These are phyloP conservation scores for Saitozyma sp. DNA, from an alignment of 768 basidiomycete species.

Conservation along the genomic window DNA sequence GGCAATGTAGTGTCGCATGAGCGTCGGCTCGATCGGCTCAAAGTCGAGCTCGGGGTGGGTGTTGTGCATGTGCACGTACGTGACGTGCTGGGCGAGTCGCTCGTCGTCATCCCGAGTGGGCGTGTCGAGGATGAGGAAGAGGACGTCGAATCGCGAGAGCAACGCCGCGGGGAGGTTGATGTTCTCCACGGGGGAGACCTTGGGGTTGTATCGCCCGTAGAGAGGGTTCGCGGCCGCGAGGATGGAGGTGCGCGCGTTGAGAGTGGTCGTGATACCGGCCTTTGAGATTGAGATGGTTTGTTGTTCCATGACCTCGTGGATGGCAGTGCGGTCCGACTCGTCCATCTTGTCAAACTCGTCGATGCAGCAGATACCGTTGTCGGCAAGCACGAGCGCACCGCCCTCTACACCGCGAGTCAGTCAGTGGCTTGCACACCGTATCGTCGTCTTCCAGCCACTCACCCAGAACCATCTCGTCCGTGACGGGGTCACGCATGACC, in stretches of 20 bases:
- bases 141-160: conserved; percentile 89
- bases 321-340: conserved; percentile 93
- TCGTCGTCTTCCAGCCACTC: conserved; percentile 48
- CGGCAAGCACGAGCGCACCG: conserved; percentile 95
- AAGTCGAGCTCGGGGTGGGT: conserved; percentile 72
- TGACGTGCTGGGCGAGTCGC: conserved; percentile 92
- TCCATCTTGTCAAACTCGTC: conserved; percentile 99
- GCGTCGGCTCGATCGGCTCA: conserved; percentile 77
- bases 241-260: conserved; percentile 96
- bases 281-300: conserved; percentile 99
- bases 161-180: conserved; percentile 98
- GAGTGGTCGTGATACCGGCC: conserved; percentile 96
- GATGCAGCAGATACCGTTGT: conserved; percentile 99
- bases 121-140: conserved; percentile 96
- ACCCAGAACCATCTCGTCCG: conserved; percentile 99
- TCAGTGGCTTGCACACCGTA: conserved; percentile 47
- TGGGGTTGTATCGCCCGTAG: conserved; percentile 94
- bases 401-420: conserved; percentile 67
- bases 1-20: conserved; percentile 97
- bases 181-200: conserved; percentile 96
- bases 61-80: conserved; percentile 96
- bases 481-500: conserved; percentile 98
- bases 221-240: conserved; percentile 97
- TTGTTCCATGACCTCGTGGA: conserved; percentile 99
- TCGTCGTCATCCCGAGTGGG: conserved; percentile 94